A percentile compares a stretch with the other conserved stretches of the same genome.
Evolutionary conservation across 1,284 basidiomycete genomes (phyloP).

Genomic region (Ustilago tritici): DNA sequence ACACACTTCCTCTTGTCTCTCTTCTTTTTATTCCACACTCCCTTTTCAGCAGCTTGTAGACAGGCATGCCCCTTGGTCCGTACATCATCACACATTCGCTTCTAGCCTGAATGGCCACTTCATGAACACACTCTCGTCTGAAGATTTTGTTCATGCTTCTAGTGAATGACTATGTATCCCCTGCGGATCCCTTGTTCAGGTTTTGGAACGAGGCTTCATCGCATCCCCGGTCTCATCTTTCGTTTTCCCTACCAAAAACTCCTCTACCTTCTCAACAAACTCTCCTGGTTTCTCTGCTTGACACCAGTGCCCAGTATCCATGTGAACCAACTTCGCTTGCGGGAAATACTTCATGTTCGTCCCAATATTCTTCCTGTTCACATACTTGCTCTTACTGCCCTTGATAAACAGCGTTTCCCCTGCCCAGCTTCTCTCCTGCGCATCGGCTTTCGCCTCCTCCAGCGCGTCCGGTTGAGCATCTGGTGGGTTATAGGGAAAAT

Average conservation of each 20-base stretch:
- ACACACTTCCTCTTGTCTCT: background rate
- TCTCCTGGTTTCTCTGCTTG: constrained; percentile 70
- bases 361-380: constrained; percentile 78
- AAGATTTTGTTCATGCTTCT: background rate
- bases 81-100: background rate
- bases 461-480: constrained; percentile 72
- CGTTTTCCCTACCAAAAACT: constrained; percentile 59
- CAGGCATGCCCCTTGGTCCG: background rate
- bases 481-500: constrained; percentile 76
- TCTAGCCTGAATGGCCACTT: background rate
- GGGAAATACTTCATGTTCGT: constrained; percentile 79
- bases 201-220: constrained; percentile 30
- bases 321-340: constrained; percentile 71
- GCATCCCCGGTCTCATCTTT: constrained; percentile 35
- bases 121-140: background rate
- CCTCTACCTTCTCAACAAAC: constrained; percentile 67
- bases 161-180: background rate
- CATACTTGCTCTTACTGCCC: constrained; percentile 76
- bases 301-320: constrained; percentile 71
- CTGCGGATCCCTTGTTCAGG: background rate
- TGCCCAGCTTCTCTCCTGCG: constrained; percentile 72
- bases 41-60: background rate
- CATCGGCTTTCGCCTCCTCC: constrained; percentile 9
- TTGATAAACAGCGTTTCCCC: constrained; percentile 82
- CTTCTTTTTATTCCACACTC: background rate